Base-by-base conservation (phyloP, 768 basidiomycete genomes). In the Strobilomyces confusus region DNA sequence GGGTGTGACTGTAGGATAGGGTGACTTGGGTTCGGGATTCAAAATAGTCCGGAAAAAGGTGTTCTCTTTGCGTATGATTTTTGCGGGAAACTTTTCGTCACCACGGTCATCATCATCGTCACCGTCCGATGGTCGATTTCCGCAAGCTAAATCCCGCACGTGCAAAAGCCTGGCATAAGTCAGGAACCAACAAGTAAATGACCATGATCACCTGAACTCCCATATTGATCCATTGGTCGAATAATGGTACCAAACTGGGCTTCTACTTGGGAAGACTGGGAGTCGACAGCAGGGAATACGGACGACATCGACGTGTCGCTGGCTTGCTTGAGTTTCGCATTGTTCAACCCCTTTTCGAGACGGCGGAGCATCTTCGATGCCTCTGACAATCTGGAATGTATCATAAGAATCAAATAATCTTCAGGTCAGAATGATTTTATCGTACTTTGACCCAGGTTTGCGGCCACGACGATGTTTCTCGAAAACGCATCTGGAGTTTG, bases 391-490 rank as follows among this genome's bases (percentile, higher is more conserved):
- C 90, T 92, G 58, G 23, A 44, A 59, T 63, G 46, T 44, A 62
- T 56, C 17, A 56, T 40, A 40, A 33, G 15, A 40, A 49, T 46
- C 13, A 36, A 19, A 43, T 8, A 26, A 19, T 13, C 9, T 22
- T 3, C 30, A 45, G 34, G 52, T 51, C 33, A 45, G 55, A 56
- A 52, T 51, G 54, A 36, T 25, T 49, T 46, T 41, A 42, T 70
- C 76, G 23, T 68, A 92, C 91, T 92, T 93, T 72, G 90, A 92
- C 61, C 90, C 91, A 17, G 90, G 90, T 63, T 93, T 93, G 52
- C 90, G 82, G 40, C 90, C 90, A 32, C 90, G 83, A 49, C 91
- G 81, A 70, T 93, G 90, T 69, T 92, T 93, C 74, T 93, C 90
- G 61, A 93, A 93, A 32, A 91, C 59, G 63, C 90, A 92, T 55